Percentiles rank a stretch among this genome's conserved stretches.
These are phyloP conservation scores for Pichia sporocuriosa DNA, from an alignment of 805 yeast genomes.

Conservation along the genomic window DNA sequence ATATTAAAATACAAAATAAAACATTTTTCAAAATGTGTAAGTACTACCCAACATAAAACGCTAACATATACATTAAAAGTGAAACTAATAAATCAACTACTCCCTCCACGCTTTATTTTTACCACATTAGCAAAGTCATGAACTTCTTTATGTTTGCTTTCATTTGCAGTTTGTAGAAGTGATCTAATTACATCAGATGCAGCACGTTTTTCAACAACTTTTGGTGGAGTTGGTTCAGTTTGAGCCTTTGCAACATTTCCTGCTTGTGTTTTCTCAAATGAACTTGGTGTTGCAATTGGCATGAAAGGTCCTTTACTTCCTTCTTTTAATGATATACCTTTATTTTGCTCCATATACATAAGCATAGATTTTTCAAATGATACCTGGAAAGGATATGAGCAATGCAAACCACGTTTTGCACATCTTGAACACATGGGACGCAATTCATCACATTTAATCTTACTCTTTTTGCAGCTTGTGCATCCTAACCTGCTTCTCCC, in stretches of 20 bases:
- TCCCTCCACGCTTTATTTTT: too few relatives aligned
- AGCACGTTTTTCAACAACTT: too few relatives aligned
- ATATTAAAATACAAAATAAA: too few relatives aligned
- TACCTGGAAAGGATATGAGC: conserved; percentile 3
- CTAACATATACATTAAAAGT: too few relatives aligned
- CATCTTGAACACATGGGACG: conserved; percentile 19
- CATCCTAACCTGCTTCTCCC: conserved; percentile 11
- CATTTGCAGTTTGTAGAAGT: background rate
- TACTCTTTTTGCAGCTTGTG: conserved; percentile 17
- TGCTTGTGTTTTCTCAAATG: background rate
- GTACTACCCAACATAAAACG: too few relatives aligned
- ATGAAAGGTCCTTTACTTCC: too few relatives aligned
- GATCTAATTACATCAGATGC: conserved; percentile 3
- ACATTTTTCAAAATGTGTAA: too few relatives aligned
- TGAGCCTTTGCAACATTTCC: background rate
- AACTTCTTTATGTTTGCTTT: background rate
- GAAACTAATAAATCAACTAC: too few relatives aligned
- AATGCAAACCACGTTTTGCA: conserved; percentile 2
- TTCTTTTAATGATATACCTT: too few relatives aligned
- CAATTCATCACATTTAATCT: conserved; percentile 20
- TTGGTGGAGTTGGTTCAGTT: background rate
- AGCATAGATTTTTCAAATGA: conserved; percentile 1
- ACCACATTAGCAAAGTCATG: conserved; percentile 5
- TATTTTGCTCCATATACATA: too few relatives aligned
- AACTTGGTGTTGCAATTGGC: background rate